Base-by-base conservation (phyloP, 1,139 yeast species). In the Lodderomyces oxycetoniae region DNA sequence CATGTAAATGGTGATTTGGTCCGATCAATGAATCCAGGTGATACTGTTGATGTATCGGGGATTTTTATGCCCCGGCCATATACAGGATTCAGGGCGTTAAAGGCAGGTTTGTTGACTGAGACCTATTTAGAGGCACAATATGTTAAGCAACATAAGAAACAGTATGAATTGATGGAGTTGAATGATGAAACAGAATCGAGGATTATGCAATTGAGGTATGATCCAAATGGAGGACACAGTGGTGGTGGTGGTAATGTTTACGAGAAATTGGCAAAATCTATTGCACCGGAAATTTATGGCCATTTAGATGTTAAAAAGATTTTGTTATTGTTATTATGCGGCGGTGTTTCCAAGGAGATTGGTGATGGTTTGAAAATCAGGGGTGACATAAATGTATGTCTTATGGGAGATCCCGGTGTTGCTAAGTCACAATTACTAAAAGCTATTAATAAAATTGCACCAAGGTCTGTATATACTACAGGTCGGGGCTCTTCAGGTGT, bases 371-470 rank as follows among this genome's bases (percentile, higher is more conserved):
- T 93, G 82, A 80, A 83, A 52, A 91, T 93, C 53, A 80, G 99
- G 67, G 99, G 99, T 53, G 98, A 93, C 56, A 86, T 93, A 46
- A 93, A 93, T 55, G 79, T 93, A 35, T 85, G 97, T 64, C 72
- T 93, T 37, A 91, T 93, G 97, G 99, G 99, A 48, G 99, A 93
- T 53, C 99, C 99, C 26, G 98, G 98, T 71, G 98, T 93, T 37
- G 99, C 99, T 50, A 93, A 93, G 61, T 91, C 98, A 1, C 99
- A 93, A 70, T 69, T 93, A 50, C 70, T 93, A 44, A 91, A 91
- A 57, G 86, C 95, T 23, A 86, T 93, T 44, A 74, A 89, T 37
- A 88, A 89, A 50, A 86, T 93, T 33, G 94, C 98, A 1, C 98
- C 99, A 19, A 75, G 98, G 55, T 94, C 96, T 32, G 95, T 93